Evolutionary conservation across 2,329 filamentous ascomycete genomes (phyloP), one percentile per base, ranked within the genome.

Genomic region (Monosporascus sp.): DNA sequence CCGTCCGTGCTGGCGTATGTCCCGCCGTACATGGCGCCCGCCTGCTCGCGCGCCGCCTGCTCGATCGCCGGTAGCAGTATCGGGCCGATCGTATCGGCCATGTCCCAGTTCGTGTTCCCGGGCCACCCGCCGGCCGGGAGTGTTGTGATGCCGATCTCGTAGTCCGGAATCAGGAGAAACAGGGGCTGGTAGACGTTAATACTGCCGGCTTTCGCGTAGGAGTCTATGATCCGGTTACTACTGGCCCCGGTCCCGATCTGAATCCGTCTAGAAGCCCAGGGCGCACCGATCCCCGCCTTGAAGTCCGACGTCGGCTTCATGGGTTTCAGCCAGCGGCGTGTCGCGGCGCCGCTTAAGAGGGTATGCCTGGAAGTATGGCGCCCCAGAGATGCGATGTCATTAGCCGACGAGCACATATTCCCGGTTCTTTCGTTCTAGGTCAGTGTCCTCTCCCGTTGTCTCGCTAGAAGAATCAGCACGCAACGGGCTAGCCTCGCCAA

Each of bases 301-400:
- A 72, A 58, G 35, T 73, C 71, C 5, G 73, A 67, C 0, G 70
- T 72, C 24, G 72, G 64, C 3, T 67, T 60, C 0, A 60, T 57
- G 0, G 76, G 75, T 49, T 74, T 74, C 20, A 78, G 63, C 75
- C 75, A 78, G 37, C 72, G 65, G n/a, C 71, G 67, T 0, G 75
- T 77, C 15, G 65, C 57, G 2, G 63, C 56, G 0, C 66, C 58
- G 0, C 68, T 55, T 0, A 78, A 59, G 1, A 77, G 61, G 0
- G 65, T 66, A 18, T 68, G 71, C 9, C 61, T 60, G 20, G 78
- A 65, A 55, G 78, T 75, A 22, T 71, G 69, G 2, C 70, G 71
- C n/a, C 74, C 74, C n/a, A 77, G 62, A 6, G 61, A 58, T 0
- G 71, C 68, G 50, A 78, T 63, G 61, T 78, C 76, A 5, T 63